Evolutionary conservation across 768 basidiomycete genomes (phyloP).

Genomic region (Antrodiella citrinella): DNA sequence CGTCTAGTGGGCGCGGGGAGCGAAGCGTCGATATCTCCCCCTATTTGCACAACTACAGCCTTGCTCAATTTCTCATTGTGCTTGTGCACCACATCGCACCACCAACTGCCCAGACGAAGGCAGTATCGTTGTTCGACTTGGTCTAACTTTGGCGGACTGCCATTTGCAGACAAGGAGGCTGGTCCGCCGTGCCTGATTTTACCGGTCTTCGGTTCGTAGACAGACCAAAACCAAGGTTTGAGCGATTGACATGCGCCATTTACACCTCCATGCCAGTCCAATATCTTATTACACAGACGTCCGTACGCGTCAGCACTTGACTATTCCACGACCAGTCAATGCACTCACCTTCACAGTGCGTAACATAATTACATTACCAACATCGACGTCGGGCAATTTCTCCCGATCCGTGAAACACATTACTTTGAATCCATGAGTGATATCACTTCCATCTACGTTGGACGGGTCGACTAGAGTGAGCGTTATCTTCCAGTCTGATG

Average conservation of each 20-base stretch:
- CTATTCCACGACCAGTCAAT: not conserved
- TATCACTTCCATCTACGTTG: conserved; percentile 29
- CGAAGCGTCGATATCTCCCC: conserved; percentile 3
- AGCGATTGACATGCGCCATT: conserved; percentile 36
- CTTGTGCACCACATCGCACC: conserved; percentile 13
- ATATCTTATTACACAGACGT: no score
- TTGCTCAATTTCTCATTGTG: not conserved
- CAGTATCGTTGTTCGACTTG: conserved; percentile 16
- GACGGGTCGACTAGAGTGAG: conserved; percentile 48
- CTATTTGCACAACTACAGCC: no score
- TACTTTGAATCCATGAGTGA: conserved; percentile 12
- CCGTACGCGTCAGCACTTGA: no score
- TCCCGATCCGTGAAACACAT: conserved; percentile 46
- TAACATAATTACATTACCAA: conserved; percentile 35
- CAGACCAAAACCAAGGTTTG: conserved; percentile 45
- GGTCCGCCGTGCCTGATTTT: conserved; percentile 33
- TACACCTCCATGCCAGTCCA: conserved; percentile 20
- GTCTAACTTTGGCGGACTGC: conserved; percentile 9
- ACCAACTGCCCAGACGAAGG: conserved; percentile 21
- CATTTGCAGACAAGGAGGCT: not conserved
- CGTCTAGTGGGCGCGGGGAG: not conserved
- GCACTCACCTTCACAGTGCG: conserved; percentile 10
- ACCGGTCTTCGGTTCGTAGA: conserved; percentile 36
- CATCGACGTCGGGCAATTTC: conserved; percentile 42
- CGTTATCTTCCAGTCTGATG: conserved; percentile 38